phyloP scores from a whole-genome alignment of 2,329 filamentous ascomycete species.

The Fusarium aywerte region DNA sequence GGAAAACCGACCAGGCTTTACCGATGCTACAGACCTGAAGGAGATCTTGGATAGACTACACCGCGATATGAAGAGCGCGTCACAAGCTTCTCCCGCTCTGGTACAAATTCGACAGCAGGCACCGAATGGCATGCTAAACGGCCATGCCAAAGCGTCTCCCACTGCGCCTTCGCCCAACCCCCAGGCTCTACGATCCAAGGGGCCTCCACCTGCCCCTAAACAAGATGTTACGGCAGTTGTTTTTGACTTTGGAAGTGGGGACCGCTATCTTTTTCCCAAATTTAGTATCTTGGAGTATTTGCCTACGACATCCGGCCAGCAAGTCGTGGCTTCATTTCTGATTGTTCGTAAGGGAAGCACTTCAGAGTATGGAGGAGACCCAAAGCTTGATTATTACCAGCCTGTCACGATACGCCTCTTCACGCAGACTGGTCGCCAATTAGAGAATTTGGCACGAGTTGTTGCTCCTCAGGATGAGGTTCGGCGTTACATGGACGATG shows the following conservation, averaged over 20 bases:
- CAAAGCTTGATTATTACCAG: slow-evolving; percentile 77
- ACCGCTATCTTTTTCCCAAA: slow-evolving; percentile 82
- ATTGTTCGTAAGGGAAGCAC: slow-evolving; percentile 77
- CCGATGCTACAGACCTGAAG: slow-evolving; percentile 66
- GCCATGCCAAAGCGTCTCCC: slow-evolving; percentile 41
- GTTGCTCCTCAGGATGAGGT: slow-evolving; percentile 73
- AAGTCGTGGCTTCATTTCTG: slow-evolving; percentile 79
- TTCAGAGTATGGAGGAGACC: slow-evolving; percentile 73
- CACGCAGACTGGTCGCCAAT: slow-evolving; percentile 63
- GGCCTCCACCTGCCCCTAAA: slow-evolving; percentile 63
- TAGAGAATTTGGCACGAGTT: slow-evolving; percentile 70
- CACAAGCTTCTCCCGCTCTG: slow-evolving; percentile 45
- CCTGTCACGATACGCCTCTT: slow-evolving; percentile 74
- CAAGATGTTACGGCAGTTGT: slow-evolving; percentile 74
- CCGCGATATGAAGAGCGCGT: slow-evolving; percentile 54
- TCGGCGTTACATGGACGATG: slow-evolving; percentile 73
- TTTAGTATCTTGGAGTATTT: slow-evolving; percentile 80
- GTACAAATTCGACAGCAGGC: slow-evolving; percentile 44
- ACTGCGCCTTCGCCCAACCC: slow-evolving; percentile 50
- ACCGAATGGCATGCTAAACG: slow-evolving; percentile 50
- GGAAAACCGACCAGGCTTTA: slow-evolving; percentile 60
- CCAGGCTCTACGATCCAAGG: slow-evolving; percentile 70
- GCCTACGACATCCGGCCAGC: slow-evolving; percentile 60
- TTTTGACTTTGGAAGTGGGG: slow-evolving; percentile 77
- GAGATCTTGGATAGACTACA: slow-evolving; percentile 61